A percentile compares a stretch with the other conserved stretches of the same genome.
phyloP scores from a whole-genome alignment of 2,329 filamentous ascomycete species.

The Macrophomina phaseolina region DNA sequence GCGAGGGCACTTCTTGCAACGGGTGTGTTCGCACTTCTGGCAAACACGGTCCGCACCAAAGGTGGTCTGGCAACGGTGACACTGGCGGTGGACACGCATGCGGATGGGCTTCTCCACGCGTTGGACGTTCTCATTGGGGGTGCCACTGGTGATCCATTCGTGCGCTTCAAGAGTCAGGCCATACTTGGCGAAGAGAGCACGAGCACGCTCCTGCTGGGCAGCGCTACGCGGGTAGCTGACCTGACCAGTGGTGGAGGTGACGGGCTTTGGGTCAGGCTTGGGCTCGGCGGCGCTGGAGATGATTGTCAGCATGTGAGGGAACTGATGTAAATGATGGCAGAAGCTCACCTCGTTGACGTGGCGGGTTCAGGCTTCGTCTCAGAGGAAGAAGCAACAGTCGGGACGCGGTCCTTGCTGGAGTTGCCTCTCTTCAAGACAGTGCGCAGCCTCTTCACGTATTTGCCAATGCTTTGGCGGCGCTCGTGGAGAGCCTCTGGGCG shows the following conservation, averaged over 20 bases:
- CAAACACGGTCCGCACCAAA: constrained; percentile 79
- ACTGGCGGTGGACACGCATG: constrained; percentile 78
- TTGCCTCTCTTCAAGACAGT: constrained; percentile 45
- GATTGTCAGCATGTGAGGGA: constrained; percentile 8
- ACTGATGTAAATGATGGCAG: constrained; percentile 13
- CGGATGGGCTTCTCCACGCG: constrained; percentile 78
- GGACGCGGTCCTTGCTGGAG: constrained; percentile 29
- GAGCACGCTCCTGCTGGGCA: constrained; percentile 47
- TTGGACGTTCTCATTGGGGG: constrained; percentile 41
- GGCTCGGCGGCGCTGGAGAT: constrained; percentile 12
- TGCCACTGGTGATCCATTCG: constrained; percentile 40
- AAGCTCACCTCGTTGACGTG: constrained; percentile 24
- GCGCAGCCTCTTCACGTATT: constrained; percentile 48
- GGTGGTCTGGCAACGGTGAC: constrained; percentile 77
- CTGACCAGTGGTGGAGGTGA: constrained; percentile 26
- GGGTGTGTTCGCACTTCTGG: constrained; percentile 74
- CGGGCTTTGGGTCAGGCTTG: constrained; percentile 27
- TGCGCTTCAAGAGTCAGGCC: constrained; percentile 49
- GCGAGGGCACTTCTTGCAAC: constrained; percentile 81
- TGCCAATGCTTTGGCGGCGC: constrained; percentile 43
- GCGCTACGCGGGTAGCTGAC: constrained; percentile 32
- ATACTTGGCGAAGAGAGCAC: constrained; percentile 50
- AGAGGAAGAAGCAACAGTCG: constrained; percentile 13
- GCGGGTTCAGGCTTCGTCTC: constrained; percentile 18
- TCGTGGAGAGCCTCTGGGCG: constrained; percentile 29